Conservation (phyloP, 192 early-diverging fungal species). For the Chytriomyces confervae region DNA sequence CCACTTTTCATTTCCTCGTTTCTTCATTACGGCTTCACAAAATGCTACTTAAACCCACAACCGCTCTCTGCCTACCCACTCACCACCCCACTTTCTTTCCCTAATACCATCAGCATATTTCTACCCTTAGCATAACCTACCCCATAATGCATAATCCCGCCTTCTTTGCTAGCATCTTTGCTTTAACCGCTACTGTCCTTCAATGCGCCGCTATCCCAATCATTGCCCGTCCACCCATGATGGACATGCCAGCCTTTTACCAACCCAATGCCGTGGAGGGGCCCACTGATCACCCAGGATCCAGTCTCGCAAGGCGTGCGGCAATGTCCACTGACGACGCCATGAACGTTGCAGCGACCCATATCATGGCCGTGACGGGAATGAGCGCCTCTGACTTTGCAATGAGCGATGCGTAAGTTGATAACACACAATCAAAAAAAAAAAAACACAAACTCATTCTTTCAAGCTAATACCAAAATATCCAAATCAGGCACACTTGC, state of each 20-base stretch:
- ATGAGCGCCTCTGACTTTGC: background rate
- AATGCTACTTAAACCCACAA: no score
- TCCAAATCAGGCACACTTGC: background rate
- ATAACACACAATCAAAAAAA: background rate
- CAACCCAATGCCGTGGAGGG: background rate
- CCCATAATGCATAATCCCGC: slow-evolving; percentile 5
- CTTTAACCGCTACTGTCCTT: background rate
- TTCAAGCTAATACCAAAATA: background rate
- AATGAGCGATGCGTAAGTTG: slow-evolving; percentile 12
- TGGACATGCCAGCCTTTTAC: slow-evolving; percentile 12
- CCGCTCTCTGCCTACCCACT: no score
- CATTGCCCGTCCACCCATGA: background rate
- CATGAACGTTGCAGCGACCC: background rate
- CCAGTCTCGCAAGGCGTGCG: no score
- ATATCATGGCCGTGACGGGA: background rate
- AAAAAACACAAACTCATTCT: no score
- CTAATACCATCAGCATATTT: slow-evolving; percentile 5
- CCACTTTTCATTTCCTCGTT: no score
- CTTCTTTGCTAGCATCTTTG: slow-evolving; percentile 12
- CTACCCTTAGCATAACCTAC: background rate
- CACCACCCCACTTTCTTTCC: no score
- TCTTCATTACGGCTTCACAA: no score
- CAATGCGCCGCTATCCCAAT: background rate
- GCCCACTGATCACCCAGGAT: no score
- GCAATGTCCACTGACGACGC: background rate